Evolutionary conservation across 345 rosid genomes (phyloP), one percentile per base, ranked within the genome.

Genomic region (Citropsis articulata): DNA sequence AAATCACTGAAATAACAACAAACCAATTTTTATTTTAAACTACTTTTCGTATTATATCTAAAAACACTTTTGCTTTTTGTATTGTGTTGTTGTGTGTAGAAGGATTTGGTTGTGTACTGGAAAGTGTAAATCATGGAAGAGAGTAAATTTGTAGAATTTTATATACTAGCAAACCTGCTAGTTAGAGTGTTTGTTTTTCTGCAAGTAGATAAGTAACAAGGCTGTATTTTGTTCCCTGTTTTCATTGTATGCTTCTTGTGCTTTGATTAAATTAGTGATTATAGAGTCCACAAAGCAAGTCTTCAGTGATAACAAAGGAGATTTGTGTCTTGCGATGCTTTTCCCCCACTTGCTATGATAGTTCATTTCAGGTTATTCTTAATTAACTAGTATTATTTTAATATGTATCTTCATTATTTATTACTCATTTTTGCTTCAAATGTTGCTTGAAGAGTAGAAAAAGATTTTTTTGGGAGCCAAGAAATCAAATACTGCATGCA

Each of bases 401-500:
- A 24, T 13, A 36, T n/a, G n/a, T 53, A 14, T 81, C 33, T 67
- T 14, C 35, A 0, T 64, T 70, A 5, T 67, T 30, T 65, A 5
- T 25, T 59, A 50, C 35, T 42, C 73, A 33, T 68, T 22, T 48
- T 70, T 66, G 25, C 65, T 67, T 72, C 27, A 10, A 48, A 42
- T 81, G 69, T 82, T 89, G 98, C 96, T 91, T 80, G 93, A 93
- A 87, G 96, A 80, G 98, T 94, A 5, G 98, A 91, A 80, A 91
- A 90, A 57, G 94, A 93, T 86, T 83, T 83, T 81, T 55, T 82
- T 60, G 82, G 96, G 75, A 82, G 93, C 83, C 96, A 93, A 84
- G 98, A 93, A 68, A 91, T 84, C 85, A 91, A 88, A 84, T 93
- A 90, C 71, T 93, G 96, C 78, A 82, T 93, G 93, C 87, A 90